Evolutionary conservation across 225 moss, liverwort and hornwort species (phyloP), one percentile per base, ranked within the genome.

Genomic region (Marchantia polymorpha): DNA sequence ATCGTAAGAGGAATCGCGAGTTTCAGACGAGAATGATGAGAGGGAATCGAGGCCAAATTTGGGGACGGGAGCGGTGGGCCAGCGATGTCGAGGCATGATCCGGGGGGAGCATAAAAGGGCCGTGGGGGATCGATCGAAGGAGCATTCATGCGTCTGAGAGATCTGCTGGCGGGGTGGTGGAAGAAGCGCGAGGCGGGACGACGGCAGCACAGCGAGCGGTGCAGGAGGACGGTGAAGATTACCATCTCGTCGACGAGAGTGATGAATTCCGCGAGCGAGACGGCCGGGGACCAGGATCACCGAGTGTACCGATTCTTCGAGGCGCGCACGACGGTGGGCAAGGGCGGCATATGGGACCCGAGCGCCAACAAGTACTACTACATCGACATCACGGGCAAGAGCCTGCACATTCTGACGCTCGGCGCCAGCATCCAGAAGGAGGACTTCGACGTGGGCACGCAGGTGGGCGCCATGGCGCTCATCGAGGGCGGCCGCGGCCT

Each of bases 331-430:
- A 10, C 77, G 0, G 89, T 95, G 26, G 95, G 92, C 17, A 95
- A 95, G 88, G 89, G 86, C 0, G 95, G 95, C 52, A 95, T 93
- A 51, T 95, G 95, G 95, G 95, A 95, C 76, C 95, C 93, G 3
- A 23, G 87, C 26, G 29, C 84, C 11, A 53, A 85, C 6, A 86
- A 83, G 61, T 95, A 92, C 31, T 93, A 90, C 78, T 95, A 92
- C 77, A 82, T 90, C 0, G 93, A 95, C 68, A 87, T 87, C 10
- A 79, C 79, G 7, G 65, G 75, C 48, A 77, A 73, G 72, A 75
- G 69, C 10, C 65, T 87, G 23, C 87, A 87, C 52, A 79, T 82
- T 81, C 74, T 87, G 25, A 64, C 69, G 17, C 50, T 77, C 10
- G 10, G 27, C 12, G 74, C 29, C 31, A 52, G 85, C 10, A 74